These are phyloP conservation scores for Alnus rubra DNA, from an alignment of 306 rosid species.

Conservation along the genomic window DNA sequence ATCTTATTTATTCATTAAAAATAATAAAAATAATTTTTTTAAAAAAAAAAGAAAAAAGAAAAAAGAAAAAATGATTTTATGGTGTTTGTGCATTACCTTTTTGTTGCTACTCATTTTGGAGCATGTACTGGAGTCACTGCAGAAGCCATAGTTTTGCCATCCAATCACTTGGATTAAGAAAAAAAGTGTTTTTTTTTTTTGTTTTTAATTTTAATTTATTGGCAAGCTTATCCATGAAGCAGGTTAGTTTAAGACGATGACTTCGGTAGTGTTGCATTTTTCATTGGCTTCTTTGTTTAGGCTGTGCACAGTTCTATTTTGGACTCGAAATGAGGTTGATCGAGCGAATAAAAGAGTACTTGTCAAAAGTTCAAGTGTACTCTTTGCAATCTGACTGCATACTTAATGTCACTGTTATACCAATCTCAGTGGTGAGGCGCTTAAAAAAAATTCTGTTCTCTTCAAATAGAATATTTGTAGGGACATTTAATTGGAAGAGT, in stretches of 20 bases:
- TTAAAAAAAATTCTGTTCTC: neutral
- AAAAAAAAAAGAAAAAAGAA: no score
- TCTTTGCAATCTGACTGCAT: neutral
- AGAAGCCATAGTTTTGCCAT: neutral
- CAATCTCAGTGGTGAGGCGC: neutral
- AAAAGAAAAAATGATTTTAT: no score
- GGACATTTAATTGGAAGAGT: neutral
- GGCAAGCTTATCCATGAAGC: neutral
- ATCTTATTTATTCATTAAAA: no score
- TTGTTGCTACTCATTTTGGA: neutral
- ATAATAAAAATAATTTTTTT: no score
- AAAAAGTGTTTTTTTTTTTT: neutral
- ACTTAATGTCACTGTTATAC: neutral
- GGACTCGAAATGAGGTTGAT: neutral
- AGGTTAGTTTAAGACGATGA: neutral
- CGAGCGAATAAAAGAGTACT: neutral
- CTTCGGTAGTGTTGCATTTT: neutral
- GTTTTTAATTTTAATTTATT: neutral
- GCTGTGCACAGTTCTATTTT: neutral
- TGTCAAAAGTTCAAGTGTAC: neutral
- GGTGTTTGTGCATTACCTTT: no score
- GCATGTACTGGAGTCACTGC: neutral
- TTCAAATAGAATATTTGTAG: neutral
- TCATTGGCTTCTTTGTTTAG: neutral
- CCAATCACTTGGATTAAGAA: neutral